A percentile compares a stretch with the other conserved stretches of the same genome.
phyloP scores from a whole-genome alignment of 108 stramenopile genomes.

The Skeletonema menzelii region DNA sequence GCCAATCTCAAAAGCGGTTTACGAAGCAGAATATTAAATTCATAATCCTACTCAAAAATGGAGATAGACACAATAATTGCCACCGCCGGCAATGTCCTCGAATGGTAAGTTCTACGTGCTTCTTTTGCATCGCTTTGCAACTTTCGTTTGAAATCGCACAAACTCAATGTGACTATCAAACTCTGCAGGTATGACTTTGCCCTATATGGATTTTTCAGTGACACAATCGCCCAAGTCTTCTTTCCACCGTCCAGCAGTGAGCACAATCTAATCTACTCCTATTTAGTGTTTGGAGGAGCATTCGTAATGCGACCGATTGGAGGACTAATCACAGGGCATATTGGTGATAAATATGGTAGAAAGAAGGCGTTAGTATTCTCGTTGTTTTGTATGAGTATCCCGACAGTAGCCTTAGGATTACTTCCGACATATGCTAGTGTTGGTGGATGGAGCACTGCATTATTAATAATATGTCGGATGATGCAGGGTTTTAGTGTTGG shows the following conservation, averaged over 20 bases:
- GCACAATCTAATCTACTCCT: conserved; percentile 17
- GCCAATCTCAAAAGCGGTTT: too few relatives aligned
- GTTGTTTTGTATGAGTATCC: conserved; percentile 47
- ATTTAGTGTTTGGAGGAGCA: conserved; percentile 58
- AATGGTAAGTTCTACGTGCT: conserved; percentile 20
- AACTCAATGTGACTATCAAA: not conserved
- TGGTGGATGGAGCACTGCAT: conserved; percentile 26
- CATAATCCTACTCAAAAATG: not conserved
- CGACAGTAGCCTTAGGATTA: conserved; percentile 50
- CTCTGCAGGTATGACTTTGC: conserved; percentile 56
- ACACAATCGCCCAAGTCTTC: conserved; percentile 50
- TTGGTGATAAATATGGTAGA: conserved; percentile 50
- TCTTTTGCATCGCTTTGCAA: too few relatives aligned
- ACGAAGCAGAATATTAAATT: too few relatives aligned
- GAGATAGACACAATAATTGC: conserved; percentile 13
- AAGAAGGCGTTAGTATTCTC: conserved; percentile 36
- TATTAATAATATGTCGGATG: conserved; percentile 35
- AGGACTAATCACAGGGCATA: conserved; percentile 32
- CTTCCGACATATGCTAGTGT: conserved; percentile 36
- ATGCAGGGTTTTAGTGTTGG: conserved; percentile 55
- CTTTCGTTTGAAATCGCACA: too few relatives aligned
- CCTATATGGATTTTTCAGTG: conserved; percentile 63
- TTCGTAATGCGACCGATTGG: conserved; percentile 53
- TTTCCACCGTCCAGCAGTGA: conserved; percentile 44
- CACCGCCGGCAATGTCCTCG: conserved; percentile 41